Base-by-base conservation (phyloP, 1,139 yeast species). In the Tardiomyces digboiensis region DNA sequence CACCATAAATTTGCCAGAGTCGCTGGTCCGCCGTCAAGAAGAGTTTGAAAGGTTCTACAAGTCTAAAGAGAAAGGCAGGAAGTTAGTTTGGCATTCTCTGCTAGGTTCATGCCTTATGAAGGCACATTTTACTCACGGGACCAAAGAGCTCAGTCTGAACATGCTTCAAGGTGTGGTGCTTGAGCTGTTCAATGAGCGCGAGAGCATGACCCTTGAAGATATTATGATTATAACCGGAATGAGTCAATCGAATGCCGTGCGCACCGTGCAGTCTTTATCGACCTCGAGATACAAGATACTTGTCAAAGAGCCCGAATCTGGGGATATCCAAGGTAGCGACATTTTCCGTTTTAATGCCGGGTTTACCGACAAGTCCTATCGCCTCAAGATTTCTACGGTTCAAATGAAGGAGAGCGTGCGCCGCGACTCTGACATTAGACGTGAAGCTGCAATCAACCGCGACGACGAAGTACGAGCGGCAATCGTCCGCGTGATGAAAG, bases 181-280 rank as follows among this genome's bases (percentile, higher is more conserved):
- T 62, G 61, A 86, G 46, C 70, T 87, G 40, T 91, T 91, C 62
- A 77, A 77, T 26, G 72, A 70, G 2, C 72, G 74, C 46, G 70
- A 74, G 14, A 68, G 68, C 29, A 72, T 74, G 59, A 72, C 86
- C 0, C 79, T 76, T 53, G 71, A 67, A 21, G 83, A 85, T 52
- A 82, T 91, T 36, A 67, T 66, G 41, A 78, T 75, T 39, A 66
- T 75, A 26, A 89, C 97, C 0, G 72, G 75, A 6, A 83, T 91
- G 3, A 93, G 95, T 0, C 76, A 74, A 29, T 59, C 66, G 1
- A 97, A 91, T 53, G 68, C 89, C 38, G 72, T 73, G 36, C 74
- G 96, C 46, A 93, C 87, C 50, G 64, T 91, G 46, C 86, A 85
- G 58, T 86, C 97, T 1, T 75, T 91, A 29, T 81, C 95, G 0